Evolutionary conservation across 345 rosid genomes (phyloP).

Genomic region (Limnanthes douglasii): DNA sequence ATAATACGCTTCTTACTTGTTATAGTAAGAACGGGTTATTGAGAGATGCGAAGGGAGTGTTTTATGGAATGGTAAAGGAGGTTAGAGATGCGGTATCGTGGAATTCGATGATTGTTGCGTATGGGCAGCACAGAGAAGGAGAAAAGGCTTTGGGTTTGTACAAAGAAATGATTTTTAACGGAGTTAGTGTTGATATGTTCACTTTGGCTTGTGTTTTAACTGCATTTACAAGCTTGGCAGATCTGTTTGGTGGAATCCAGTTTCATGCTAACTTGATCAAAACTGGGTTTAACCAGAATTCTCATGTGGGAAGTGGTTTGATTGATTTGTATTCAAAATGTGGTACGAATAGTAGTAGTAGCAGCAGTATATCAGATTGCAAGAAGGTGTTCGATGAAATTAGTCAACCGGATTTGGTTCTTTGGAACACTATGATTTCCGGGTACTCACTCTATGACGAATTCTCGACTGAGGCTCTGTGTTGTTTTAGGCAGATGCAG

Average conservation of each 20-base stretch:
- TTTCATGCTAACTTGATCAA: constrained; percentile 58
- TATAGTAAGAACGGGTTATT: constrained; percentile 54
- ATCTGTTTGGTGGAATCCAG: constrained; percentile 59
- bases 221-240: constrained; percentile 40
- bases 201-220: constrained; percentile 78
- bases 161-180: constrained; percentile 45
- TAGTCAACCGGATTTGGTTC: constrained; percentile 43
- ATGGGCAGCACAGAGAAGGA: constrained; percentile 74
- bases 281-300: constrained; percentile 50
- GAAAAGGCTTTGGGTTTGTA: constrained; percentile 42
- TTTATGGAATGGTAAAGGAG: constrained; percentile 38
- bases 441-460: constrained; percentile 63
- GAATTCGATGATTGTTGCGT: constrained; percentile 89
- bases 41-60: constrained; percentile 45
- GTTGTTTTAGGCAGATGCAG: constrained; percentile 45
- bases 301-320: constrained; percentile 83
- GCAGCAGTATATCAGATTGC: constrained; percentile 28
- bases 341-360: constrained; percentile 54
- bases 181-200: constrained; percentile 48
- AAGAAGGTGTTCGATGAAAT: constrained; percentile 61
- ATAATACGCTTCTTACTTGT: constrained; percentile 46
- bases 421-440: constrained; percentile 89
- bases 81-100: constrained; percentile 71
- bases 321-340: constrained; percentile 82
- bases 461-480: constrained; percentile 53